Conservation (phyloP, 2,329 filamentous ascomycete species). For the Cercospora canescens region DNA sequence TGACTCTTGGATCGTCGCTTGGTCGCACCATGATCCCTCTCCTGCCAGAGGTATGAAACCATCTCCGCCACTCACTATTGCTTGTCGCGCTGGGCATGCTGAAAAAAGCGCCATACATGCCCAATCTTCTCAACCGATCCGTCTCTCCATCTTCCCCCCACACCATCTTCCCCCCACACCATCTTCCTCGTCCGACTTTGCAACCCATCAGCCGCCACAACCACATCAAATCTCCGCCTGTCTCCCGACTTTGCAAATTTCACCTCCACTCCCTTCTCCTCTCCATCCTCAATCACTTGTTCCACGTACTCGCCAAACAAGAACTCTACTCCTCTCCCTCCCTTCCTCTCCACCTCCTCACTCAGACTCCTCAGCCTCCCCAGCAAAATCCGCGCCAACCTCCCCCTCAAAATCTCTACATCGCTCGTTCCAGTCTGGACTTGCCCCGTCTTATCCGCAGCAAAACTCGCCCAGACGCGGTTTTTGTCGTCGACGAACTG, state of each 20-base stretch:
- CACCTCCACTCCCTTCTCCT: slow-evolving; percentile 26
- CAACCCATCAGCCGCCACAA: slow-evolving; percentile 37
- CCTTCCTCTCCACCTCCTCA: slow-evolving; percentile 23
- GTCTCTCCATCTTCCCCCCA: slow-evolving; percentile 29
- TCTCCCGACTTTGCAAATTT: slow-evolving; percentile 28
- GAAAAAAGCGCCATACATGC: slow-evolving; percentile 37
- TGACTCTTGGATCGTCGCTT: slow-evolving; percentile 20
- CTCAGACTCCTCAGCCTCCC: slow-evolving; percentile 25
- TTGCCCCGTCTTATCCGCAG: slow-evolving; percentile 31
- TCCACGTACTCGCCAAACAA: slow-evolving; percentile 33
- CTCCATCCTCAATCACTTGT: slow-evolving; percentile 26
- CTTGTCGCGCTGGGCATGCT: slow-evolving; percentile 26
- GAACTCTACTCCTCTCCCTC: slow-evolving; percentile 31
- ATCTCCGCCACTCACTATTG: slow-evolving; percentile 34
- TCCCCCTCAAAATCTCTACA: slow-evolving; percentile 35
- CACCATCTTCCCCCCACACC: slow-evolving; percentile 30
- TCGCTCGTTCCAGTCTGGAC: slow-evolving; percentile 33
- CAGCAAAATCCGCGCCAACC: slow-evolving; percentile 29
- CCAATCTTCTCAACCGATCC: slow-evolving; percentile 20
- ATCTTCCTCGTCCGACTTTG: slow-evolving; percentile 31
- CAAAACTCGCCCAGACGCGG: slow-evolving; percentile 21
- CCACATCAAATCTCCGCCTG: slow-evolving; percentile 21
- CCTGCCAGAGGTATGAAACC: slow-evolving; percentile 33
- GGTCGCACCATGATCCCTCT: slow-evolving; percentile 35
- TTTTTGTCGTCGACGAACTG: slow-evolving; percentile 32